Base-by-base conservation (phyloP, 2,329 filamentous ascomycete genomes). In the Coniella vitis region DNA sequence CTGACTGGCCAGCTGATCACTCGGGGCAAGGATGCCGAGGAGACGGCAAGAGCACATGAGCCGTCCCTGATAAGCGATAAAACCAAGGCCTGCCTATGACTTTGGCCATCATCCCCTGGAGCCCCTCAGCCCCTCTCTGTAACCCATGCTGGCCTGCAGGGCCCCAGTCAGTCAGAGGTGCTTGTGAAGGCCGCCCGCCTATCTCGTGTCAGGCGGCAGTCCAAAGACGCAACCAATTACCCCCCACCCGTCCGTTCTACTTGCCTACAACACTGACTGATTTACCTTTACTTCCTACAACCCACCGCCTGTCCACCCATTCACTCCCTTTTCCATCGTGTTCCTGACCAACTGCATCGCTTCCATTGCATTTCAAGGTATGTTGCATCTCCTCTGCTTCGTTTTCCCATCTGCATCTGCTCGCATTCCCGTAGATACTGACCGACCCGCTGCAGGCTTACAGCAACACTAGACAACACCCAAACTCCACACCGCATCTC, bases 401-500 rank as follows among this genome's bases (percentile, higher is more conserved):
- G 35, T 41, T 31, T n/a, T 16, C 31, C 22, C 25, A 10, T n/a
- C n/a, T n/a, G n/a, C n/a, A n/a, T n/a, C n/a, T n/a, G n/a, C n/a
- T n/a, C n/a, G n/a, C n/a, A n/a, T n/a, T n/a, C n/a, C n/a, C n/a
- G n/a, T n/a, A n/a, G n/a, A n/a, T 36, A 36, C 45, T 17, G 20
- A 42, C 32, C 10, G n/a, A 21, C 14, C 19, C 45, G 22, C 29
- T 37, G 31, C 5, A 19, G 14, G 36, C 48, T 43, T 22, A 31
- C 38, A 40, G 38, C 25, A 29, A 29, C 25, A 29, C 5, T 29
- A 32, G 25, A 13, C 40, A 42, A 19, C 25, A 42, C 21, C 32
- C 17, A n/a, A 5, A 14, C 13, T 29, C 40, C 47, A 48, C 48
- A 58, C 36, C 53, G 39, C 51, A 54, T 49, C 40, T 42, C 32